phyloP scores from a whole-genome alignment of 768 basidiomycete genomes.

The Hypholoma sublateritium region DNA sequence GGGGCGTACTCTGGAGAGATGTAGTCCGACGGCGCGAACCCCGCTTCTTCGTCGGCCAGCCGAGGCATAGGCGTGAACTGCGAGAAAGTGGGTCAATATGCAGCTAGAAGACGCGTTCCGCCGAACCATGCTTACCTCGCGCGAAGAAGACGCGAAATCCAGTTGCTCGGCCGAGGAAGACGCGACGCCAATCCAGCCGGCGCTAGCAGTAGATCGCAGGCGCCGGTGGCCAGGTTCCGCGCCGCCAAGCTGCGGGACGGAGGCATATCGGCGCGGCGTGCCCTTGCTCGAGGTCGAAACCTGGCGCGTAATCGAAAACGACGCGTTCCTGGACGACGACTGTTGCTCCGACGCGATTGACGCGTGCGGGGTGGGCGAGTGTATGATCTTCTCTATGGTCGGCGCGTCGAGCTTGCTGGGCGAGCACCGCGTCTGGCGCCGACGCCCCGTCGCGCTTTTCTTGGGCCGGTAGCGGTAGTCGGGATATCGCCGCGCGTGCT shows the following conservation, averaged over 20 bases:
- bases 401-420: conserved; percentile 6
- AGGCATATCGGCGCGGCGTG: conserved; percentile 27
- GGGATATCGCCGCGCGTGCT: conserved; percentile 58
- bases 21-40: conserved; percentile 10
- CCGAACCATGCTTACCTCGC: conserved; percentile 10
- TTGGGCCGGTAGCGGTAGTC: conserved; percentile 64
- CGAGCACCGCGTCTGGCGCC: conserved; percentile 21
- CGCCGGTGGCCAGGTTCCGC: conserved; percentile 15
- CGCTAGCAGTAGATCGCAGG: conserved; percentile 20
- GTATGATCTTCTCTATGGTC: not conserved
- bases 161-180: conserved; percentile 3
- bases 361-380: not conserved
- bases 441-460: conserved; percentile 33
- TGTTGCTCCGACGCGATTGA: too few relatives aligned
- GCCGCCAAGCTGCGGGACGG: conserved; percentile 25
- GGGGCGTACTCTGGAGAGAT: conserved; percentile 11
- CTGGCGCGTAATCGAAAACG: conserved; percentile 2
- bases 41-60: not conserved
- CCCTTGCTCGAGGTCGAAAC: conserved; percentile 3
- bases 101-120: too few relatives aligned
- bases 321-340: not conserved
- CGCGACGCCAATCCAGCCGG: conserved; percentile 18
- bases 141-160: conserved; percentile 3
- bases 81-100: not conserved
- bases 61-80: conserved; percentile 14